These are phyloP conservation scores for Pilatotrama ljubarskyi DNA, from an alignment of 768 basidiomycete species.

Conservation along the genomic window DNA sequence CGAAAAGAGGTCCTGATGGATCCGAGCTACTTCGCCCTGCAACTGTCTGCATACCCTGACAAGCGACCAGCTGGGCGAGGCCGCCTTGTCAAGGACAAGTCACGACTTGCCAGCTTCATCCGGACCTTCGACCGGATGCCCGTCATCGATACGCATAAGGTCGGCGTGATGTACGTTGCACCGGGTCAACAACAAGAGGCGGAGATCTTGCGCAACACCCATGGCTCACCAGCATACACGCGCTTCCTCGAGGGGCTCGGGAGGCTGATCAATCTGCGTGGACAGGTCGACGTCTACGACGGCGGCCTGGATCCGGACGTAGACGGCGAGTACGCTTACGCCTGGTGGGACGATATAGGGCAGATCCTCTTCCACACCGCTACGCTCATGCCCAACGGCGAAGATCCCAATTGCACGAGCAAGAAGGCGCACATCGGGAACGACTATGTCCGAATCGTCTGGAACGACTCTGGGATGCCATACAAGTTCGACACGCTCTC, in stretches of 20 bases:
- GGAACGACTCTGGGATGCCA: constrained; percentile 92
- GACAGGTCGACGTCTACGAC: constrained; percentile 89
- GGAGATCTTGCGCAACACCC: constrained; percentile 85
- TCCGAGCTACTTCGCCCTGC: constrained; percentile 82
- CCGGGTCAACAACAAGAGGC: constrained; percentile 83
- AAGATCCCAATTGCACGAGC: constrained; percentile 71
- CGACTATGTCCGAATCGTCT: constrained; percentile 93
- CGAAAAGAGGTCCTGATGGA: constrained; percentile 85
- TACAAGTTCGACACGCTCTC: constrained; percentile 90
- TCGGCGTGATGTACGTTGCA: constrained; percentile 94
- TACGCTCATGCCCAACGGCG: constrained; percentile 90
- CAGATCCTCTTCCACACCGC: constrained; percentile 95
- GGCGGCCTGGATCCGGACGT: constrained; percentile 89
- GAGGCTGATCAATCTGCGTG: constrained; percentile 81
- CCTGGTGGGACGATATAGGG: constrained; percentile 98
- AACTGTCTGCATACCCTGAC: constrained; percentile 76
- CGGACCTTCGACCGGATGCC: constrained; percentile 78
- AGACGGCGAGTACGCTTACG: constrained; percentile 96
- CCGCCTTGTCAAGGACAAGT: constrained; percentile 52
- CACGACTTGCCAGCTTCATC: constrained; percentile 58
- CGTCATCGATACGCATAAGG: constrained; percentile 96
- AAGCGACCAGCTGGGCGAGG: constrained; percentile 47
- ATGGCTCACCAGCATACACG: constrained; percentile 94
- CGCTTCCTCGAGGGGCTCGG: constrained; percentile 92
- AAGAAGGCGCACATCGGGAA: constrained; percentile 98